phyloP scores from a whole-genome alignment of 2,329 filamentous ascomycete genomes.

The Aureobasidium mangrovei region DNA sequence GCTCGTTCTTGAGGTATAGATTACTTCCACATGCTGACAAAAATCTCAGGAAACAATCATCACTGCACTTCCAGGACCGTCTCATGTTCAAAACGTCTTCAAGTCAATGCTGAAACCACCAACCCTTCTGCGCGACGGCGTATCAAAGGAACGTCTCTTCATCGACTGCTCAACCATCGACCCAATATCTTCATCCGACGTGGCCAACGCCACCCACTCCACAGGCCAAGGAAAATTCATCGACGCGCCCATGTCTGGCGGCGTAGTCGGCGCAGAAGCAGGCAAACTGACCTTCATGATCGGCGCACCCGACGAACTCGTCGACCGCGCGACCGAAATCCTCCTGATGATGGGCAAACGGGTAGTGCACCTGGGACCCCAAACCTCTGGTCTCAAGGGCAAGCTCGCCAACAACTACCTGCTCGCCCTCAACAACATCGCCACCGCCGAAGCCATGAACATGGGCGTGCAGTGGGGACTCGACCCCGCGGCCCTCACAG shows the following conservation, averaged over 20 bases:
- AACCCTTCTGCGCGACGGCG: constrained; percentile 40
- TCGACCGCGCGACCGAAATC: constrained; percentile 58
- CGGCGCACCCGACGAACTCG: constrained; percentile 54
- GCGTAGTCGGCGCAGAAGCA: constrained; percentile 80
- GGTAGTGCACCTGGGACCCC: constrained; percentile 75
- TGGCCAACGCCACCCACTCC: constrained; percentile 61
- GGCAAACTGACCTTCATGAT: constrained; percentile 96
- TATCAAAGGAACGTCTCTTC: constrained; percentile 60
- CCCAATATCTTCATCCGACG: constrained; percentile 68
- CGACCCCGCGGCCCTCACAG: constrained; percentile 59
- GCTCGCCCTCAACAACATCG: constrained; percentile 83
- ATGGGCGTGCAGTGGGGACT: constrained; percentile 56
- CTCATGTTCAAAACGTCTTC: constrained; percentile 79
- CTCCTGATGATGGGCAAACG: constrained; percentile 77
- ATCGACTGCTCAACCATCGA: constrained; percentile 98
- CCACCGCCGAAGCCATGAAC: constrained; percentile 58
- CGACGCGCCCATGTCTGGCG: constrained; percentile 94
- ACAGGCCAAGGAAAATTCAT: constrained; percentile 68
- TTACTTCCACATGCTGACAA: neutral
- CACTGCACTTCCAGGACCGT: constrained; percentile 80
- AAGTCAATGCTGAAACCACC: constrained; percentile 59
- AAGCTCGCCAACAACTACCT: constrained; percentile 98
- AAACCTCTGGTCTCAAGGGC: constrained; percentile 77
- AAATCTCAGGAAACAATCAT: constrained; percentile 65
- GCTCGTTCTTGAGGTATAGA: neutral